phyloP scores from a whole-genome alignment of 495 filamentous ascomycete genomes.

The Neurospora sp. region DNA sequence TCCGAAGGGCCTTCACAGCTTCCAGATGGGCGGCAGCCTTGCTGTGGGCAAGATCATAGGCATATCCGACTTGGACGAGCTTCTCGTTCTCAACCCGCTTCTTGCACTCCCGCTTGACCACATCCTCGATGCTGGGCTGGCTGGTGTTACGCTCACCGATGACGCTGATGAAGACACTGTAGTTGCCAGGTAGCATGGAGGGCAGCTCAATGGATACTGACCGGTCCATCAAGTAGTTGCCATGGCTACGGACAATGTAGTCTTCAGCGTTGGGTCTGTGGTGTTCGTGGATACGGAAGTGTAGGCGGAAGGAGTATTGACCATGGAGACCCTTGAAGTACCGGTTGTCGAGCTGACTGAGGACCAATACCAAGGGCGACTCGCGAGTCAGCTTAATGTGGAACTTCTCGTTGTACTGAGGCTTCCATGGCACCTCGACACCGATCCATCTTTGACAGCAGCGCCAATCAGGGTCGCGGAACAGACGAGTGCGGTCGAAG shows the following conservation, averaged over 20 bases:
- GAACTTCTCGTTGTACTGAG: constrained; percentile 84
- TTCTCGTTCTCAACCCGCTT: constrained; percentile 62
- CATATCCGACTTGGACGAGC: constrained; percentile 71
- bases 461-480: constrained; percentile 66
- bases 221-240: constrained; percentile 50
- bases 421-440: constrained; percentile 77
- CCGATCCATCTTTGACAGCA: constrained; percentile 84
- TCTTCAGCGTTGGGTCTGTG: constrained; percentile 65
- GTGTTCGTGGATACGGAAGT: constrained; percentile 68
- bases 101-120: constrained; percentile 57
- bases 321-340: constrained; percentile 80
- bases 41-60: constrained; percentile 83
- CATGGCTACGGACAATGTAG: constrained; percentile 78
- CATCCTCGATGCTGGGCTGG: constrained; percentile 53
- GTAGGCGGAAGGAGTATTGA: constrained; percentile 72
- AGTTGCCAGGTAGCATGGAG: constrained; percentile 63
- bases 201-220: constrained; percentile 41
- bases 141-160: constrained; percentile 52
- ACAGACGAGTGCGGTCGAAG: constrained; percentile 84
- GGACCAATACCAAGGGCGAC: constrained; percentile 67
- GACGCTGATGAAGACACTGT: constrained; percentile 75
- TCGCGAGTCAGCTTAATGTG: constrained; percentile 59
- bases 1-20: constrained; percentile 46
- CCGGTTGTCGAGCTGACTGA: constrained; percentile 76
- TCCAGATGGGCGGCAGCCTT: constrained; percentile 57